These are phyloP conservation scores for Amylocystis lapponica DNA, from an alignment of 768 basidiomycete species.

Conservation along the genomic window DNA sequence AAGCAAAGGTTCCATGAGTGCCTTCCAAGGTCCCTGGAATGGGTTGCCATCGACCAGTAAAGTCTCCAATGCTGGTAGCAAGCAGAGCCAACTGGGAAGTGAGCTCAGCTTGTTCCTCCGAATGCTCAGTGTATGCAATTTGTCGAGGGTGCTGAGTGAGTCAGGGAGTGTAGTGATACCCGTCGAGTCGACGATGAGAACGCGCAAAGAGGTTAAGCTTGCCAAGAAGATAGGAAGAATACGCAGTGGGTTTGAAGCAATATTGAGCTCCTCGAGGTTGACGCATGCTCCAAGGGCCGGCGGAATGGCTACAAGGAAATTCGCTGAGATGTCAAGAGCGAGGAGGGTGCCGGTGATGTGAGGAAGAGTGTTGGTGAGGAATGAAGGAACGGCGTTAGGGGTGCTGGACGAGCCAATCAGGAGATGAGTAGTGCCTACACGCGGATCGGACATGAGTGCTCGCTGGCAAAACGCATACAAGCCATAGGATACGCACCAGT, in stretches of 20 bases:
- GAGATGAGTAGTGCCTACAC: slow-evolving; percentile 86
- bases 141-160: slow-evolving; percentile 64
- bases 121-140: slow-evolving; percentile 84
- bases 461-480: neutral
- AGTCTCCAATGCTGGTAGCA: slow-evolving; percentile 78
- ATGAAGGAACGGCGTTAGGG: slow-evolving; percentile 71
- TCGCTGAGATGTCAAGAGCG: slow-evolving; percentile 89
- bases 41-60: slow-evolving; percentile 94
- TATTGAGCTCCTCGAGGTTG: slow-evolving; percentile 87
- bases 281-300: slow-evolving; percentile 75
- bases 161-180: slow-evolving; percentile 74
- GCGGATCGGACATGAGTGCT: neutral
- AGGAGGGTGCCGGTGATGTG: slow-evolving; percentile 74
- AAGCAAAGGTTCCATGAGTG: slow-evolving; percentile 80
- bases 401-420: slow-evolving; percentile 78
- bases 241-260: slow-evolving; percentile 86
- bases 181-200: slow-evolving; percentile 91
- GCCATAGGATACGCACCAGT: slow-evolving; percentile 50
- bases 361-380: slow-evolving; percentile 66
- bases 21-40: slow-evolving; percentile 90
- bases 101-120: slow-evolving; percentile 84
- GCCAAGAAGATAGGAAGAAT: slow-evolving; percentile 89
- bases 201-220: slow-evolving; percentile 68
- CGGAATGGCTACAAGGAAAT: slow-evolving; percentile 80
- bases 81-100: slow-evolving; percentile 92